Evolutionary conservation across 345 rosid genomes (phyloP).

Genomic region (Hibiscus trionum): DNA sequence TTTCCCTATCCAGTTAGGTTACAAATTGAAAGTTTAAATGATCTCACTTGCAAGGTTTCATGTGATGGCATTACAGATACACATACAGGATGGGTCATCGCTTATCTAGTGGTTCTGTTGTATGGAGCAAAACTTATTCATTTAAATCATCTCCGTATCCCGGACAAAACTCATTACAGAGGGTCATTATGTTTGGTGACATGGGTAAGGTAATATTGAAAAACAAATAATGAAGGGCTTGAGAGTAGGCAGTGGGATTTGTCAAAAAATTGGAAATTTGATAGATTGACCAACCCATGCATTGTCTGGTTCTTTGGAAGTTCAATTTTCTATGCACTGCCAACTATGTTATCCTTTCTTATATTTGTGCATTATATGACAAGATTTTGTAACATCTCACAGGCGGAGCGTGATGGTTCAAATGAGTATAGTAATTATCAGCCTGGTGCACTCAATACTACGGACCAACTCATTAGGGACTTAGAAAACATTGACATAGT

Average conservation of each 20-base stretch:
- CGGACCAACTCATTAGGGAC: conserved; percentile 65
- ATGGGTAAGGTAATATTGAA: conserved; percentile 65
- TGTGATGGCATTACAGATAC: conserved; percentile 35
- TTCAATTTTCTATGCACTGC: not conserved
- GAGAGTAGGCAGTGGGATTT: not conserved
- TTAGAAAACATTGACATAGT: conserved; percentile 52
- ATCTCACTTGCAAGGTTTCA: not conserved
- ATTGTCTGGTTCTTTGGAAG: not conserved
- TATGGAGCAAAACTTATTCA: conserved; percentile 62
- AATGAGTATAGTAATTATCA: conserved; percentile 65
- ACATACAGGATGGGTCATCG: conserved; percentile 59
- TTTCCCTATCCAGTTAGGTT: not conserved
- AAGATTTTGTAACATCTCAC: conserved; percentile 14
- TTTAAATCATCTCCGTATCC: conserved; percentile 79
- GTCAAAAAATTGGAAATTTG: not conserved
- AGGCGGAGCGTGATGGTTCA: conserved; percentile 81
- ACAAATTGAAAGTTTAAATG: not conserved
- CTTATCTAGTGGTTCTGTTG: conserved; percentile 28
- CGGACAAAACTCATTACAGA: conserved; percentile 83
- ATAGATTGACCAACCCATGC: not conserved
- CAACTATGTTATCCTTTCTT: not conserved
- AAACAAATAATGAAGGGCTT: not conserved
- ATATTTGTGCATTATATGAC: not conserved
- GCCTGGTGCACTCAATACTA: conserved; percentile 67
- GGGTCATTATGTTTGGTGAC: conserved; percentile 76